Percentiles rank a stretch among this genome's conserved stretches.
phyloP scores from a whole-genome alignment of 2,329 filamentous ascomycete species.

The Aspergillus ustus region DNA sequence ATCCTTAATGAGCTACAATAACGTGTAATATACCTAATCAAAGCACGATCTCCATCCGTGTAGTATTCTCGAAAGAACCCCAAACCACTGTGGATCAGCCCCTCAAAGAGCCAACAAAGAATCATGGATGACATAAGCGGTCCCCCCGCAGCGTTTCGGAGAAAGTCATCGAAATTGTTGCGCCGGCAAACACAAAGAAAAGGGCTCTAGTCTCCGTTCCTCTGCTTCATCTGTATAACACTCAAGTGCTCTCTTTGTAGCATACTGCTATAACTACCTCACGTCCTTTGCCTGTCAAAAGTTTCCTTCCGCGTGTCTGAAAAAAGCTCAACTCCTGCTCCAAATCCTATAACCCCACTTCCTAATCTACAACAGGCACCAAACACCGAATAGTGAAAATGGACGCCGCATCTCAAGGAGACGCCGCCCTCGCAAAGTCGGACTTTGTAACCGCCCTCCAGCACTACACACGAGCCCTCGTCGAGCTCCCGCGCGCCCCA shows the following conservation, averaged over 20 bases:
- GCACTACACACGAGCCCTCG: conserved; percentile 69
- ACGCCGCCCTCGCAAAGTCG: conserved; percentile 63
- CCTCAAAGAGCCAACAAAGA: not conserved
- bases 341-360: not conserved
- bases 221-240: not conserved
- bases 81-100: not conserved
- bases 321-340: not conserved
- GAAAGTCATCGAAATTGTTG: conserved; percentile 9
- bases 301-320: not conserved
- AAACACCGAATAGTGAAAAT: conserved; percentile 39
- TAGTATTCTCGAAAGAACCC: not conserved
- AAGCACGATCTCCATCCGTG: not conserved
- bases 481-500: conserved; percentile 66
- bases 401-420: conserved; percentile 61
- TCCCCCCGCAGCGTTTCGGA: conserved; percentile 14
- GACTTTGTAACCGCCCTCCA: conserved; percentile 71
- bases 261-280: not conserved
- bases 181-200: not conserved
- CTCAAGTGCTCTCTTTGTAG: not conserved
- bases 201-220: not conserved
- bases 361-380: not conserved
- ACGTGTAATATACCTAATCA: conserved; percentile 1
- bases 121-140: conserved; percentile 11
- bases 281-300: not conserved
- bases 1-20: not conserved